These are phyloP conservation scores for Lanmaoa pseudosensibilis DNA, from an alignment of 768 basidiomycete species.

Conservation along the genomic window DNA sequence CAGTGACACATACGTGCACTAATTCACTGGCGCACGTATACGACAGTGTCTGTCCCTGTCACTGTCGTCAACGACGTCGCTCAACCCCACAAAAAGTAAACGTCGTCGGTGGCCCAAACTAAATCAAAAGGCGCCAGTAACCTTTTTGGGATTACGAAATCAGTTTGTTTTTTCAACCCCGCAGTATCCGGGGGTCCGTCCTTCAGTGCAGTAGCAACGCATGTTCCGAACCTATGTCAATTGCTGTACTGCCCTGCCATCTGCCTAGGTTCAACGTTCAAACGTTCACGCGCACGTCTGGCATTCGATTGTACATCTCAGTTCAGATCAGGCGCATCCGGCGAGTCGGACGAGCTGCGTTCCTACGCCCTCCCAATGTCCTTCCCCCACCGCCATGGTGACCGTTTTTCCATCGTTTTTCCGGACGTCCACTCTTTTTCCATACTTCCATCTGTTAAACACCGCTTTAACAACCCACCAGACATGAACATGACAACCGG, in stretches of 20 bases:
- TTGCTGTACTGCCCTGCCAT: neutral
- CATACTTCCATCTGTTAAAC: neutral
- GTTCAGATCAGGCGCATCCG: neutral
- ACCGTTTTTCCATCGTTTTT: neutral
- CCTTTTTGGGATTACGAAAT: neutral
- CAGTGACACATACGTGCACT: neutral
- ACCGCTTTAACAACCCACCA: neutral
- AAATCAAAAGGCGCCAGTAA: neutral
- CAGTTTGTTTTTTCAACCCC: neutral
- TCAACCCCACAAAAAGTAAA: neutral
- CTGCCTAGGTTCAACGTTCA: neutral
- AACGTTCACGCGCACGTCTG: no score
- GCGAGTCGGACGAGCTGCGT: neutral
- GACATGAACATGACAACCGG: constrained; percentile 5
- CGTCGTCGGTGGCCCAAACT: neutral
- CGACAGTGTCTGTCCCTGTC: neutral
- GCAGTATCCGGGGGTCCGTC: constrained; percentile 11
- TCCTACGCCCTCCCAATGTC: neutral
- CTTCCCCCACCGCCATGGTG: neutral
- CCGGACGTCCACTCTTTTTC: neutral
- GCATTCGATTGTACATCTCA: neutral
- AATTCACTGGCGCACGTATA: no score
- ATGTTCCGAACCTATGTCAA: neutral
- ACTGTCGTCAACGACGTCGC: neutral
- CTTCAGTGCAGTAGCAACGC: neutral